Percentiles rank a stretch among this genome's conserved stretches.
Evolutionary conservation across 2,329 filamentous ascomycete species (phyloP).

Genomic region (Exophiala sp.): DNA sequence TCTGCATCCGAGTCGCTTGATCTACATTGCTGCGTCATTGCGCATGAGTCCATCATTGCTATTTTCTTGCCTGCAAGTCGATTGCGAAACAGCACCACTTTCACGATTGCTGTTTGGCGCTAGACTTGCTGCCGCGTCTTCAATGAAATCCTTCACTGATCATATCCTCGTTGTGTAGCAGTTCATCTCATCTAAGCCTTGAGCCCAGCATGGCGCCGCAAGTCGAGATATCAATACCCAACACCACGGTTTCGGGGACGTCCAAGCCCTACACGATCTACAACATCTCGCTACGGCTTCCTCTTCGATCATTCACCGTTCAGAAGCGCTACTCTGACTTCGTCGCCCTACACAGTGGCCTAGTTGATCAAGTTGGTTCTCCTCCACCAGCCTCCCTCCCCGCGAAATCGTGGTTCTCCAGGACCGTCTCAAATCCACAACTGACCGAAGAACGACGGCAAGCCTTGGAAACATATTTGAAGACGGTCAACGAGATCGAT

Average conservation of each 20-base stretch:
- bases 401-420: conserved; percentile 59
- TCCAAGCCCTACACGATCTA: conserved; percentile 59
- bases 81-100: too few species aligned
- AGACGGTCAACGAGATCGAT: conserved; percentile 53
- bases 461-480: conserved; percentile 57
- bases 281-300: conserved; percentile 59
- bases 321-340: conserved; percentile 66
- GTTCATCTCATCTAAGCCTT: background rate
- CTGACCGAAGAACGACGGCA: conserved; percentile 57
- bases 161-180: background rate
- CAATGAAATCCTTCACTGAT: background rate
- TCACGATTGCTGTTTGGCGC: background rate
- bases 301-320: conserved; percentile 56
- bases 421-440: conserved; percentile 53
- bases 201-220: conserved; percentile 38
- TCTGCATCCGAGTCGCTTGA: too few species aligned
- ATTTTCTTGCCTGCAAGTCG: too few species aligned
- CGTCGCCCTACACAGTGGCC: conserved; percentile 50
- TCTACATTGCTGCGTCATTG: too few species aligned
- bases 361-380: conserved; percentile 49
- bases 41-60: too few species aligned
- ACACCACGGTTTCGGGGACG: conserved; percentile 44
- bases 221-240: conserved; percentile 49
- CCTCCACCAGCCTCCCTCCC: conserved; percentile 55
- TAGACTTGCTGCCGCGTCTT: too few species aligned